Base-by-base conservation (phyloP, 306 rosid genomes). In the Casuarina cunninghamiana region DNA sequence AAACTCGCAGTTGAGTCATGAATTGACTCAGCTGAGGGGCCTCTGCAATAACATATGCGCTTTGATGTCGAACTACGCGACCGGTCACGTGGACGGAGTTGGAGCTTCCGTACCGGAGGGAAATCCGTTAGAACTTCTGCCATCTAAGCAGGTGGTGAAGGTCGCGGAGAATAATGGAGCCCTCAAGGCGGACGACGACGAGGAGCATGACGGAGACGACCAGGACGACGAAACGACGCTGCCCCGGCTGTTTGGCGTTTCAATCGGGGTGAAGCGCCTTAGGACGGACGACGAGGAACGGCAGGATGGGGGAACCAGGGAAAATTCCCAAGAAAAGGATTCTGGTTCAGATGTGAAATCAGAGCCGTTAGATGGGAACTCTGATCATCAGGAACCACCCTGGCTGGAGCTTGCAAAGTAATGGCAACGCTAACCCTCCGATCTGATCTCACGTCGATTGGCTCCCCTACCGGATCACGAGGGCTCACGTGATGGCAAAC, bases 241-340 rank as follows among this genome's bases (percentile, higher is more conserved):
- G 63, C 96, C 93, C 13, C 90, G 82, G 76, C 70, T 95, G 74
- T 95, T 95, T 41, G 99, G 99, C 17, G 97, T 95, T 39, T 88
- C 97, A 2, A 91, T 95, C 74, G 97, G 96, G 10, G 66, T 73
- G 45, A 95, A 95, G 85, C 87, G 99, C 58, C 74, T 48, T 74
- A 86, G 97, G 75, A 85, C 78, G 15, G 88, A 91, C 26, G 77
- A 77, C 19, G 90, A 81, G 55, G 86, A 67, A 67, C 50, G 50
- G 50, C 71, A 8, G 46, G 42, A 67, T 67, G 10, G 71, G 49
- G 71, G 42, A 38, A 61, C 35, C 3, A 0, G 41, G 8, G 69
- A 37, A 42, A 67, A 41, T 42, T 78, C 83, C 9, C 86, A 77
- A 0, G 93, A 85, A 53, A 58, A 39, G 6, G 83, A 83, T 46